phyloP scores from a whole-genome alignment of 306 rosid species.

The Ceratonia siliqua region DNA sequence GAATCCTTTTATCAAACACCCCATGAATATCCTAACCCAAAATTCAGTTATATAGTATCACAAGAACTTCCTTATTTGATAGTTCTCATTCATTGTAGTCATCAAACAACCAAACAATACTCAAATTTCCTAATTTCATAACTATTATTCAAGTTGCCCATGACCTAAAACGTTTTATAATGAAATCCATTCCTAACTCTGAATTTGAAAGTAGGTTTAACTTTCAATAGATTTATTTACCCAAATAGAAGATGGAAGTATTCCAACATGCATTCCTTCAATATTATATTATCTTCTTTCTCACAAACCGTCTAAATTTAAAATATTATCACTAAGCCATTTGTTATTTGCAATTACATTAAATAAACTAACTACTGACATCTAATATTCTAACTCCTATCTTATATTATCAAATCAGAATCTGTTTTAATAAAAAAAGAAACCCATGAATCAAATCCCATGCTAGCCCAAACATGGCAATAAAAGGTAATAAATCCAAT shows the following conservation, averaged over 20 bases:
- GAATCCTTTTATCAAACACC: too few species aligned
- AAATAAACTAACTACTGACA: not conserved
- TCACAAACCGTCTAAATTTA: not conserved
- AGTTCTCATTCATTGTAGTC: too few species aligned
- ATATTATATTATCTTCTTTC: not conserved
- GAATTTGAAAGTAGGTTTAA: not conserved
- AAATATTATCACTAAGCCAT: not conserved
- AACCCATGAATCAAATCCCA: not conserved
- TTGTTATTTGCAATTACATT: not conserved
- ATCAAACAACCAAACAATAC: too few species aligned
- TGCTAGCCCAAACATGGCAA: not conserved
- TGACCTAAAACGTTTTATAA: not conserved
- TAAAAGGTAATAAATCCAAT: too few species aligned
- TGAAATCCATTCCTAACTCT: constrained; percentile 6
- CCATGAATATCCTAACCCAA: too few species aligned
- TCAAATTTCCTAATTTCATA: too few species aligned
- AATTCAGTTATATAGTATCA: too few species aligned
- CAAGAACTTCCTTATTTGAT: too few species aligned
- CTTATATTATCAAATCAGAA: constrained; percentile 1
- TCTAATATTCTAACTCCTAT: constrained; percentile 1
- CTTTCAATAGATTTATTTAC: not conserved
- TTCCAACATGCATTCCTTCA: not conserved
- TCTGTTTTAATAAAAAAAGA: not conserved
- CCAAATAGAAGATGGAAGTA: constrained; percentile 2
- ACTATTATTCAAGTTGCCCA: too few species aligned